Conservation (phyloP, 176 grass and related monocot species). For the Triticum aestivum region IWGSC_CS_RefSeq_v2.1 NC_057814.1:5441865-5442364, state of each 20-base stretch:
- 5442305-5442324: not conserved
- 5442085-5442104: slow-evolving; percentile 73
- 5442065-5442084: not conserved
- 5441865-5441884: slow-evolving; percentile 75
- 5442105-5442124: slow-evolving; percentile 70
- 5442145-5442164: slow-evolving; percentile 74
- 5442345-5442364: slow-evolving; percentile 85
- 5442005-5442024: slow-evolving; percentile 51
- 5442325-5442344: slow-evolving; percentile 45
- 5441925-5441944: slow-evolving; percentile 62
- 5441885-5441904: slow-evolving; percentile 55
- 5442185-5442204: slow-evolving; percentile 95
- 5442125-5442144: slow-evolving; percentile 86
- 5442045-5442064: not conserved
- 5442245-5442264: not conserved
- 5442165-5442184: slow-evolving; percentile 77
- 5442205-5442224: slow-evolving; percentile 64
- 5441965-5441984: slow-evolving; percentile 53
- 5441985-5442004: slow-evolving; percentile 40
- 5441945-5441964: slow-evolving; percentile 55
- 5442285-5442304: not conserved
- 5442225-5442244: slow-evolving; percentile 33
- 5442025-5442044: not conserved
- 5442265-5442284: not conserved
- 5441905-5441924: slow-evolving; percentile 66